Conservation (phyloP, 1,284 basidiomycete genomes). For the Malassezia sp. region DNA sequence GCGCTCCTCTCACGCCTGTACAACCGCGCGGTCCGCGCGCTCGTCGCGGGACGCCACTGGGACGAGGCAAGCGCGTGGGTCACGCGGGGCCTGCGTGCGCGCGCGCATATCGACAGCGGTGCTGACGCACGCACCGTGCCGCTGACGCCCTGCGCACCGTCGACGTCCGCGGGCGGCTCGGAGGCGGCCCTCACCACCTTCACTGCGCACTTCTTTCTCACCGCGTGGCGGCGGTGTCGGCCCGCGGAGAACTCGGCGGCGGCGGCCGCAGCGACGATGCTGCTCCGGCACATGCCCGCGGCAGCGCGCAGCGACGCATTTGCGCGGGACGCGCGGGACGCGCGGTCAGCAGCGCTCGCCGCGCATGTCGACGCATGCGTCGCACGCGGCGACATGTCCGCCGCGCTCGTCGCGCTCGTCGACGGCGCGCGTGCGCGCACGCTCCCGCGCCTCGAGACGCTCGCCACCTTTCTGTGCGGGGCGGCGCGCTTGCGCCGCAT, state of each 20-base stretch:
- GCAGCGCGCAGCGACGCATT: not conserved
- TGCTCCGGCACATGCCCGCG: not conserved
- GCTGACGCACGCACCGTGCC: not conserved
- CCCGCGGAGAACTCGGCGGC: no score
- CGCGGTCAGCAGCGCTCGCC: not conserved
- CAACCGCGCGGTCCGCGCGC: not conserved
- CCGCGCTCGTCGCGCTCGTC: constrained; percentile 6
- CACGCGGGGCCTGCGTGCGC: no score
- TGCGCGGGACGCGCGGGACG: no score
- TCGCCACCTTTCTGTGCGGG: constrained; percentile 6
- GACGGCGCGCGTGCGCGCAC: not conserved
- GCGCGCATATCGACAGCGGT: not conserved
- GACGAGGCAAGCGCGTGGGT: not conserved
- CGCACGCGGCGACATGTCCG: not conserved
- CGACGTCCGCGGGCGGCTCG: no score
- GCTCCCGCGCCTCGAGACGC: constrained; percentile 5
- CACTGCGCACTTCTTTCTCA: no score
- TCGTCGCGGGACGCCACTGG: not conserved
- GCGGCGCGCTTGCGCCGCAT: constrained; percentile 1
- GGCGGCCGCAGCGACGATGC: not conserved
- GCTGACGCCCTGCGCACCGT: not conserved
- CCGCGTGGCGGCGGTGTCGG: no score
- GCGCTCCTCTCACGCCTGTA: not conserved
- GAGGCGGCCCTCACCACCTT: no score
- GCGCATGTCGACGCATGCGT: not conserved